Base-by-base conservation (phyloP, 345 rosid species). In the Gossypium anomalum region DNA sequence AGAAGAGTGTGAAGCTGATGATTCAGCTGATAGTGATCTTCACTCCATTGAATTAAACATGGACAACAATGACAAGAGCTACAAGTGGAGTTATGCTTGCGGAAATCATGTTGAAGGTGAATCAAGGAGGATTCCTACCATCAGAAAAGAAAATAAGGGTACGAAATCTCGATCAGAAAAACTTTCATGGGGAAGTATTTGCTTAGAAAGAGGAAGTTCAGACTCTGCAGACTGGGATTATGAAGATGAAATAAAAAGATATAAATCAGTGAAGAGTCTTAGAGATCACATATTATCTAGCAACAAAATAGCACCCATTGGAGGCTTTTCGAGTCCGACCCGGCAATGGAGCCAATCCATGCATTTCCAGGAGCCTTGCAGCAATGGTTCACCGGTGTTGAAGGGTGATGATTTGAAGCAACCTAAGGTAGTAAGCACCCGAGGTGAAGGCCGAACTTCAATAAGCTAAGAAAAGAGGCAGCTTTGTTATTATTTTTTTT, bases 21-120 rank as follows among this genome's bases (percentile, higher is more conserved):
- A 82, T 49, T 89, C 91, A 34, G 89, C 83, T 4, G 95, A 90
- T 5, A 95, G 98, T 69, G 98, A 91, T 82, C 88, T 91, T 49
- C 97, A 93, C 74, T 93, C 99, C 56, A 91, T 95, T 69, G 99
- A 95, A 79, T 79, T 95, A 80, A 91, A 86, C 72, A 93, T 95
- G 98, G 98, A 89, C 73, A 87, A 81, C 67, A 76, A 23, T 70
- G 82, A 80, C 79, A 78, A 77, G 77, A 85, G 92, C 89, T 94
- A 89, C 81, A 82, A 85, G 25, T 95, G 99, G 99, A 87, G 94
- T 70, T 93, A 86, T 77, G 90, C 87, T 65, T 43, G 81, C n/a
- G 90, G 83, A 19, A 85, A 67, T 52, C 71, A 52, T 56, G 81
- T 45, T 29, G 76, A 70, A 38, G 89, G 76, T 52, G 85, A 78